phyloP scores from a whole-genome alignment of 495 filamentous ascomycete genomes.

The Bacidia gigantensis region DNA sequence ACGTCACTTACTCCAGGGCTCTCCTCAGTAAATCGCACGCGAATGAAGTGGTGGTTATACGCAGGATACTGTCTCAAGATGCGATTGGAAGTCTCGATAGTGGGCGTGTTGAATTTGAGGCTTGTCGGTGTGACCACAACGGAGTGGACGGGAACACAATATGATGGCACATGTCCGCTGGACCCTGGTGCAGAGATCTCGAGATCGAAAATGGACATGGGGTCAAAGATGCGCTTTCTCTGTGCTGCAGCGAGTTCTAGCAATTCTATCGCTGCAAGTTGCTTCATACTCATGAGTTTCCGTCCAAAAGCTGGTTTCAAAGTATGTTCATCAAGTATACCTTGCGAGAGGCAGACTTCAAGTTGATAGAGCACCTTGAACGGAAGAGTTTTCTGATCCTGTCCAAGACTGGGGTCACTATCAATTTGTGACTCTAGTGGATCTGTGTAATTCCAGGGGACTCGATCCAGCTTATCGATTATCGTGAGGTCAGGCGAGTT shows the following conservation, averaged over 20 bases:
- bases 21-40: constrained; percentile 85
- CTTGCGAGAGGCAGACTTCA: constrained; percentile 77
- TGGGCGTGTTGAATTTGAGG: constrained; percentile 62
- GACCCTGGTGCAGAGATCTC: constrained; percentile 16
- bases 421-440: not conserved
- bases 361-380: constrained; percentile 80
- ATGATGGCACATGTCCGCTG: constrained; percentile 42
- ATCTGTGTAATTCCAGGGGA: constrained; percentile 48
- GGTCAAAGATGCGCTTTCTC: constrained; percentile 48
- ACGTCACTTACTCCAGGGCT: constrained; percentile 6
- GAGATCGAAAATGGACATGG: constrained; percentile 58
- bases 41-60: constrained; percentile 69
- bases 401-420: constrained; percentile 16
- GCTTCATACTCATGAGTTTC: constrained; percentile 38
- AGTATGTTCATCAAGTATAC: constrained; percentile 65
- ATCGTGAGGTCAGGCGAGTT: constrained; percentile 21
- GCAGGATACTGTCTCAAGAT: constrained; percentile 59
- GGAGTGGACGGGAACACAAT: constrained; percentile 63
- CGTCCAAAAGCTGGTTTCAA: constrained; percentile 51
- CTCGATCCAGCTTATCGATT: constrained; percentile 16
- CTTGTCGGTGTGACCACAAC: constrained; percentile 73
- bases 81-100: constrained; percentile 76
- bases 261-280: constrained; percentile 34
- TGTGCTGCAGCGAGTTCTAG: constrained; percentile 50
- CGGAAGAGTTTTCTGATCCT: constrained; percentile 33